phyloP scores from a whole-genome alignment of 768 basidiomycete species.

The Rhizopogon vulgaris region DNA sequence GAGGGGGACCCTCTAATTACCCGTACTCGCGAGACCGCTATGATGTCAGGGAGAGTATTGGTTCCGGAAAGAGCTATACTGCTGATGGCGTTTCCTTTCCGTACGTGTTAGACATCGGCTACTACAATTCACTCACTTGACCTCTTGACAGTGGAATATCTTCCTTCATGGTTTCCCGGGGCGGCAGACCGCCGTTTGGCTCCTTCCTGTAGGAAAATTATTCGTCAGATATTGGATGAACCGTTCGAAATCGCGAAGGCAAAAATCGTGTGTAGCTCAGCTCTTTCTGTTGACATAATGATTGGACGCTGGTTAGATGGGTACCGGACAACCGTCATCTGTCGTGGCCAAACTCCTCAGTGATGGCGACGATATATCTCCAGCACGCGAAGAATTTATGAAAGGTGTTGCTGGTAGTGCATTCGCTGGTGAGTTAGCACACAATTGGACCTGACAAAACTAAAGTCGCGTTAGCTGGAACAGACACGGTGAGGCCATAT shows the following conservation, averaged over 20 bases:
- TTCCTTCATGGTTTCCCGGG: constrained; percentile 11
- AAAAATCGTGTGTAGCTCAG: constrained; percentile 15
- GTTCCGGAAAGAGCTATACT: constrained; percentile 2
- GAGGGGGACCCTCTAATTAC: constrained; percentile 1
- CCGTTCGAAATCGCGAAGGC: constrained; percentile 20
- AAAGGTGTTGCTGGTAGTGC: constrained; percentile 1
- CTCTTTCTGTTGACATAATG: background rate
- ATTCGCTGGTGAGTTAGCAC: background rate
- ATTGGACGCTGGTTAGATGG: background rate
- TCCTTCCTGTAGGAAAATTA: background rate
- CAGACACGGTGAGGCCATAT: constrained; percentile 14
- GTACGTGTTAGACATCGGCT: background rate
- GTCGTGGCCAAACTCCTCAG: background rate
- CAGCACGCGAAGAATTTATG: background rate
- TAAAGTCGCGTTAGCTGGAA: constrained; percentile 6
- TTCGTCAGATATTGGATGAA: constrained; percentile 5
- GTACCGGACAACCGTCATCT: background rate
- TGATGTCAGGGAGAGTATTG: background rate
- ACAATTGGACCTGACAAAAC: background rate
- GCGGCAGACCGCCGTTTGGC: background rate
- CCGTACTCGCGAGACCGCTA: background rate
- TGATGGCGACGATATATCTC: background rate
- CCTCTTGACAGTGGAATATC: background rate
- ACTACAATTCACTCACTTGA: background rate
- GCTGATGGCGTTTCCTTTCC: constrained; percentile 4